Percentiles rank a stretch among this genome's conserved stretches.
phyloP scores from a whole-genome alignment of 106 monocot species.

The Dendrobium chrysotoxum region DNA sequence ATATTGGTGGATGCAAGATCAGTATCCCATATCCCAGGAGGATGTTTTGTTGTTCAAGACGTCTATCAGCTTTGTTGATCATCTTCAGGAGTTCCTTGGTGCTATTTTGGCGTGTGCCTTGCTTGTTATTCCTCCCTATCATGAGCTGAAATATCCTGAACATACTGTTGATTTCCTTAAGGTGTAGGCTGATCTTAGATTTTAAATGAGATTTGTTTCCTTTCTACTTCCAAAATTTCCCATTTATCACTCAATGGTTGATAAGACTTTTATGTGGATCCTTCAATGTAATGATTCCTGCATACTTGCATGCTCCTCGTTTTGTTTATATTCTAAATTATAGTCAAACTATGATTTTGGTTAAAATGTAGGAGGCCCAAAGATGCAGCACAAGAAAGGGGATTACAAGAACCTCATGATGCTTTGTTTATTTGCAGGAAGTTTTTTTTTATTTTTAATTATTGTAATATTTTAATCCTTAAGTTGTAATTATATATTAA shows the following conservation, averaged over 20 bases:
- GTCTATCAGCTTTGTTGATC: slow-evolving; percentile 81
- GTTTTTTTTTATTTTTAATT: no score
- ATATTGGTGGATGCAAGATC: slow-evolving; percentile 89
- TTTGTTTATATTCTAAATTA: background rate
- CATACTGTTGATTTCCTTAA: slow-evolving; percentile 49
- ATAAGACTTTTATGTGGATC: background rate
- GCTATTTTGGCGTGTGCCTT: slow-evolving; percentile 54
- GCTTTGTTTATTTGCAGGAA: no score
- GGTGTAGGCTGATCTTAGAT: slow-evolving; percentile 29
- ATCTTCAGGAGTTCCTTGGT: slow-evolving; percentile 82
- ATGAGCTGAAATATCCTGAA: slow-evolving; percentile 54
- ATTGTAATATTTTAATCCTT: no score
- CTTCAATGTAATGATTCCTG: background rate
- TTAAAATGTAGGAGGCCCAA: no score
- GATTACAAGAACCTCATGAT: no score
- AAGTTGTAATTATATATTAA: no score
- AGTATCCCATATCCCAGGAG: slow-evolving; percentile 31
- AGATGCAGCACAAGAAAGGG: no score
- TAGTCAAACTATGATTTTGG: no score
- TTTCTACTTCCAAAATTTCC: background rate
- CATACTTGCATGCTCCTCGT: background rate
- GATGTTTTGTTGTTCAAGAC: slow-evolving; percentile 90
- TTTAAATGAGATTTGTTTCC: background rate
- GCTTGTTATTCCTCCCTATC: slow-evolving; percentile 61
- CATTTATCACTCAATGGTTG: background rate